These are phyloP conservation scores for Phoma sp. DNA, from an alignment of 2,329 filamentous ascomycete genomes.

Conservation along the genomic window DNA sequence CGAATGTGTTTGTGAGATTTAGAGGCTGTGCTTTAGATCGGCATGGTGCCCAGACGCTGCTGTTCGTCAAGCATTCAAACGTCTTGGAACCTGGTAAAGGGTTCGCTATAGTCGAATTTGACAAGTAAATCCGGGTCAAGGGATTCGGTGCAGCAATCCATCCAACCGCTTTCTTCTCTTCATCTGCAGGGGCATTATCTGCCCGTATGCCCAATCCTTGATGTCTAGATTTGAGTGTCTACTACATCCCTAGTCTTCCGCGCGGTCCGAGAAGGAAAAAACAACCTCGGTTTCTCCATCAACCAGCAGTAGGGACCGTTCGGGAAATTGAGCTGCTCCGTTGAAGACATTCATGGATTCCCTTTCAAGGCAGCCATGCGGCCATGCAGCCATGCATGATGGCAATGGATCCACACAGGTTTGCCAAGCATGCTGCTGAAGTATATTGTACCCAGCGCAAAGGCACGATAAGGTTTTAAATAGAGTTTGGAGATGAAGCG, in stretches of 20 bases:
- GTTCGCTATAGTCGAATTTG: neutral
- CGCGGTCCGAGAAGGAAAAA: neutral
- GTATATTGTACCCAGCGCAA: conserved; percentile 3
- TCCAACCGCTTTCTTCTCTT: no score
- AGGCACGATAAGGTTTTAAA: conserved; percentile 13
- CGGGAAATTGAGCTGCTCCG: neutral
- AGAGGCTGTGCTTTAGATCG: neutral
- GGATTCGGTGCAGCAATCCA: neutral
- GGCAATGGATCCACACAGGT: neutral
- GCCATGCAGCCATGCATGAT: neutral
- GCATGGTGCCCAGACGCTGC: neutral
- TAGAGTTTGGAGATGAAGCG: conserved; percentile 7
- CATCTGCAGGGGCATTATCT: neutral
- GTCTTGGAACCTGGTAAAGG: neutral
- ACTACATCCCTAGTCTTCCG: neutral
- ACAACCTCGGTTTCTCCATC: neutral
- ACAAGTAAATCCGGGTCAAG: neutral
- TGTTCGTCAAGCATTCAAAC: neutral
- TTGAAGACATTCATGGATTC: neutral
- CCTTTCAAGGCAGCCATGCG: neutral
- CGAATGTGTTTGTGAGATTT: neutral
- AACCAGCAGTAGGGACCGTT: neutral
- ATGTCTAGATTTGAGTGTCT: neutral
- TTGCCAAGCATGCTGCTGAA: neutral
- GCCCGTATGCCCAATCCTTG: neutral